Evolutionary conservation across 2,329 filamentous ascomycete genomes (phyloP).

Genomic region (Colletotrichum sansevieriae): DNA sequence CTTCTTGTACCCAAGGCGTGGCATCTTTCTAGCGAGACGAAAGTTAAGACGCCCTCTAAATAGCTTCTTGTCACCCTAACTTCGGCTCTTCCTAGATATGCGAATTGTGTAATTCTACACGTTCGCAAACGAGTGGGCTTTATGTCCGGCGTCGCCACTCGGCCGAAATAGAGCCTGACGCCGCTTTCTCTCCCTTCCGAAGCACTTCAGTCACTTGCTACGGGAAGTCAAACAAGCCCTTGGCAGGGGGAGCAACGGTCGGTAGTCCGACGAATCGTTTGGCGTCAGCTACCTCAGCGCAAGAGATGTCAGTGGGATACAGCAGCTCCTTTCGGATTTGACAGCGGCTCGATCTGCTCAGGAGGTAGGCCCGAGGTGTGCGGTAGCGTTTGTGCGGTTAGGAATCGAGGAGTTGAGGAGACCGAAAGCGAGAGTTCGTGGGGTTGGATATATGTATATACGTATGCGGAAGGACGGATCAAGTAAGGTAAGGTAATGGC

Average conservation of each 20-base stretch:
- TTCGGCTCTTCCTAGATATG: not conserved
- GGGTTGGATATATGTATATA: conserved; percentile 17
- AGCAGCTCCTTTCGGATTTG: not conserved
- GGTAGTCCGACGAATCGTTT: conserved; percentile 25
- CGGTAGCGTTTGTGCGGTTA: conserved; percentile 8
- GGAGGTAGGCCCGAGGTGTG: not conserved
- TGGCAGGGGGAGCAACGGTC: conserved; percentile 12
- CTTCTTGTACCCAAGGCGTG: conserved; percentile 52
- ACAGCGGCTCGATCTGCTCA: conserved; percentile 12
- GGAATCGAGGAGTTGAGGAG: conserved; percentile 7
- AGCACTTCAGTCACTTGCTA: conserved; percentile 16
- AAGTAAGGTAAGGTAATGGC: no score
- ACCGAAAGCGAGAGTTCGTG: conserved; percentile 39
- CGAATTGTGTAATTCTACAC: conserved; percentile 1
- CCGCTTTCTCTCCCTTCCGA: not conserved
- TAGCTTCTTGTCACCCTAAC: conserved; percentile 5
- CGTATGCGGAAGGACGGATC: no score
- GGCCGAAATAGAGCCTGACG: not conserved
- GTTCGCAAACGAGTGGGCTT: not conserved
- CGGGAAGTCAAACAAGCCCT: conserved; percentile 6
- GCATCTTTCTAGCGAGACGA: conserved; percentile 39
- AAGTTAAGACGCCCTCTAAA: conserved; percentile 3
- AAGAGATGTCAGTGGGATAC: conserved; percentile 19
- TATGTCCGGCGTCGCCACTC: not conserved
- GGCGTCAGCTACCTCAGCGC: not conserved